Evolutionary conservation across 495 filamentous ascomycete species (phyloP).

Genomic region (Penicillium ochrochloron): DNA sequence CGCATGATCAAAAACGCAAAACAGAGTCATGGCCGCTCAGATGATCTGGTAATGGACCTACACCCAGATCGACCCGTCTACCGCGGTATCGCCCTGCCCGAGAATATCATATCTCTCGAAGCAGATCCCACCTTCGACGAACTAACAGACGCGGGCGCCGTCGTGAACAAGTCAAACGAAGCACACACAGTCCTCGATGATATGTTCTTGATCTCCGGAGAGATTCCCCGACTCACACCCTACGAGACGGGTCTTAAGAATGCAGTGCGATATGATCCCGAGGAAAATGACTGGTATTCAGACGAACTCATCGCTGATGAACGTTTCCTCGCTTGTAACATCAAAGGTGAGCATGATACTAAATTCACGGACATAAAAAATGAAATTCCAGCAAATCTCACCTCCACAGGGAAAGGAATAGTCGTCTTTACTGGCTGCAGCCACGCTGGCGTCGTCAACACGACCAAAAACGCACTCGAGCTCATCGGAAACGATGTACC

Average conservation of each 20-base stretch:
- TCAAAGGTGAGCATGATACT: conserved; percentile 50
- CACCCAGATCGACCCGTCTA: conserved; percentile 61
- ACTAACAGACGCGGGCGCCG: conserved; percentile 52
- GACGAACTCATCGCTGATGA: conserved; percentile 63
- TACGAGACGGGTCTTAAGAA: conserved; percentile 59
- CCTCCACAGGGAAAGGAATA: conserved; percentile 53
- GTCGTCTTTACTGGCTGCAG: conserved; percentile 68
- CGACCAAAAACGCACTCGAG: conserved; percentile 53
- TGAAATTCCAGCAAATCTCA: not conserved
- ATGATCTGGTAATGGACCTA: conserved; percentile 52
- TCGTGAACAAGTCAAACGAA: conserved; percentile 47
- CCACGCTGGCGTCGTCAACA: conserved; percentile 64
- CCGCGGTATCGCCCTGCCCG: conserved; percentile 52
- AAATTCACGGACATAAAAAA: not conserved
- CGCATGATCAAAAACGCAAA: conserved; percentile 55
- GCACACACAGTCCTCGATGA: conserved; percentile 58
- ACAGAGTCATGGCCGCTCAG: conserved; percentile 31
- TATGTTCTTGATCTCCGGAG: conserved; percentile 61
- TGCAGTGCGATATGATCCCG: conserved; percentile 52
- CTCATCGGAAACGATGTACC: conserved; percentile 43
- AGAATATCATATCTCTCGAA: conserved; percentile 55
- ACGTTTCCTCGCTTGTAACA: conserved; percentile 60
- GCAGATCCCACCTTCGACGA: conserved; percentile 62
- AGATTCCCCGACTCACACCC: conserved; percentile 57
- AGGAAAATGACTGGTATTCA: conserved; percentile 54